Conservation (phyloP, 2,329 filamentous ascomycete species). For the Colletotrichum lindemuthianum region DNA sequence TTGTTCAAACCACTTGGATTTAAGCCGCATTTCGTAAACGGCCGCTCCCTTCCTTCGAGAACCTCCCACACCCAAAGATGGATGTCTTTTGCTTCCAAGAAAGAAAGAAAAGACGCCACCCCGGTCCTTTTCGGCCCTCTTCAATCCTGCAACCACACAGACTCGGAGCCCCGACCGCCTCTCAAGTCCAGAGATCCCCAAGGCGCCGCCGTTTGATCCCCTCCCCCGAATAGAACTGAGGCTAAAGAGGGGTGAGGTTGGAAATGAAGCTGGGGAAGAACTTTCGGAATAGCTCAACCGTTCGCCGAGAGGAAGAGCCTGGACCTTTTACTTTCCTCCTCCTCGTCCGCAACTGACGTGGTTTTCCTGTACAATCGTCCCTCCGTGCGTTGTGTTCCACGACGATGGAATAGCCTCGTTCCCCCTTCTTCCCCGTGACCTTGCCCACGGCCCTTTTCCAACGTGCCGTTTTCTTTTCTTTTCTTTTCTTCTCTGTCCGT, state of each 20-base stretch:
- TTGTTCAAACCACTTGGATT: constrained; percentile 5
- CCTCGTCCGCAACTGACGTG: neutral
- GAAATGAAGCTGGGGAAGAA: neutral
- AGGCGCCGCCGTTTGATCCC: constrained; percentile 3
- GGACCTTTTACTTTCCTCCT: constrained; percentile 2
- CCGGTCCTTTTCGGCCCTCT: constrained; percentile 18
- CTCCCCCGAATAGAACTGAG: constrained; percentile 8
- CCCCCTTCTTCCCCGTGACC: constrained; percentile 10
- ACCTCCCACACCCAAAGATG: neutral
- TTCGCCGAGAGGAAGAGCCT: neutral
- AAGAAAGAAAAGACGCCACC: neutral
- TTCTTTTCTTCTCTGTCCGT: neutral
- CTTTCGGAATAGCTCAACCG: neutral
- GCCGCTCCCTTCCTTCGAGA: constrained; percentile 17
- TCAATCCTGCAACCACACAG: constrained; percentile 25
- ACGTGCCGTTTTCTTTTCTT: constrained; percentile 7
- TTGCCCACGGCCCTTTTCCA: constrained; percentile 3
- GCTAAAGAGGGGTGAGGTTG: neutral
- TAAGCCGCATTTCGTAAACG: neutral
- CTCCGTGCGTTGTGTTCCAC: constrained; percentile 32
- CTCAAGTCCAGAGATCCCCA: neutral
- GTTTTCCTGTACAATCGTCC: neutral
- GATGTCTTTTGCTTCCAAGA: neutral
- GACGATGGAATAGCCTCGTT: constrained; percentile 12
- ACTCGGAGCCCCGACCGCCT: constrained; percentile 20